Conservation (phyloP, 257 asterid genomes). For the Nicotiana otophora region DNA sequence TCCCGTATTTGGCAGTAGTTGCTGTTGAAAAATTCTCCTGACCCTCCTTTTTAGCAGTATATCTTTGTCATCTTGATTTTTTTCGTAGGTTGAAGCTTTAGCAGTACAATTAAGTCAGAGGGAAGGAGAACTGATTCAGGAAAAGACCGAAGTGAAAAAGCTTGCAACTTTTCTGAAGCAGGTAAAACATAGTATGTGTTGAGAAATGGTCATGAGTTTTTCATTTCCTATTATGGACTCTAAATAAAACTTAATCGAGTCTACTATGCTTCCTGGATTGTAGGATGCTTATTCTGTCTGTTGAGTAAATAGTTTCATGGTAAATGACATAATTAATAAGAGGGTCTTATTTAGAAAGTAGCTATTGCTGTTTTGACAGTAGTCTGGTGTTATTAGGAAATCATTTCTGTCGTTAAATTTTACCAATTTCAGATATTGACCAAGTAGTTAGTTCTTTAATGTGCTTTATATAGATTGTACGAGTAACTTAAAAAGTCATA, state of each 20-base stretch:
- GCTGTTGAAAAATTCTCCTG: neutral
- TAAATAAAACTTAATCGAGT: neutral
- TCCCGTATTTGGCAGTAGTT: neutral
- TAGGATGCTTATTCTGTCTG: neutral
- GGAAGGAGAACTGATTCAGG: slow-evolving; percentile 91
- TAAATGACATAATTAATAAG: neutral
- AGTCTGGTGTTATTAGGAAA: too few relatives aligned
- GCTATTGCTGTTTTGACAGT: neutral
- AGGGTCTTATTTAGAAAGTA: neutral
- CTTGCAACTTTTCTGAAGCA: slow-evolving; percentile 83
- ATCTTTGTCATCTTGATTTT: neutral
- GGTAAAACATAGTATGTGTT: slow-evolving; percentile 33
- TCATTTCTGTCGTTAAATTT: too few relatives aligned
- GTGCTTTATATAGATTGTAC: too few relatives aligned
- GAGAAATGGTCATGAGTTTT: neutral
- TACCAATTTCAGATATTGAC: too few relatives aligned
- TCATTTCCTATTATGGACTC: neutral
- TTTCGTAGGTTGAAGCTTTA: slow-evolving; percentile 77
- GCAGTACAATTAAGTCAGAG: slow-evolving; percentile 80
- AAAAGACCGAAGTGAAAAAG: slow-evolving; percentile 88
- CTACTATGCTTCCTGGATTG: neutral
- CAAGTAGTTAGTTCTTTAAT: too few relatives aligned
- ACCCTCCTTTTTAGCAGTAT: neutral
- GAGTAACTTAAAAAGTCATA: too few relatives aligned
- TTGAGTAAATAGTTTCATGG: neutral